Evolutionary conservation across 31 red algal genomes (phyloP).

Genomic region (Porphyra umbilicalis): DNA sequence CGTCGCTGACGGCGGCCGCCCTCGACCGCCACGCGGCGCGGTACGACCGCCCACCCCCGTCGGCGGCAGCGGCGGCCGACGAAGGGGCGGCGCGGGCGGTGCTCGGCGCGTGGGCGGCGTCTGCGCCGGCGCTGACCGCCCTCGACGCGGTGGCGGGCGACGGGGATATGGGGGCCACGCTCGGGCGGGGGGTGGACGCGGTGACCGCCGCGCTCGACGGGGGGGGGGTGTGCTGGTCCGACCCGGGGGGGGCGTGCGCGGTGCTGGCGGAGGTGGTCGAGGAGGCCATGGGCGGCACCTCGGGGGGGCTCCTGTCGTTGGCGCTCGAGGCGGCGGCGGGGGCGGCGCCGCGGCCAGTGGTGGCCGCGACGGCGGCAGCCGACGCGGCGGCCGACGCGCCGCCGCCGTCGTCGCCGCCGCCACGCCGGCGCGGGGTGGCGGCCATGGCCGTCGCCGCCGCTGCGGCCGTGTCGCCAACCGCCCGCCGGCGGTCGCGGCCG

Average conservation of each 20-base stretch:
- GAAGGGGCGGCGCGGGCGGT: conserved; percentile 13
- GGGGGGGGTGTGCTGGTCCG: background rate
- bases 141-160: conserved; percentile 44
- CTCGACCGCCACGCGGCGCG: background rate
- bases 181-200: background rate
- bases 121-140: conserved; percentile 20
- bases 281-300: conserved; percentile 5
- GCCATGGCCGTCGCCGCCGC: background rate
- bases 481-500: too few relatives aligned
- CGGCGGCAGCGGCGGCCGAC: background rate
- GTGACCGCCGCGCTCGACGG: background rate
- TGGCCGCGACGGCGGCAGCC: too few relatives aligned
- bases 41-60: background rate
- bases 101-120: conserved; percentile 8
- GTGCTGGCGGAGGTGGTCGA: background rate
- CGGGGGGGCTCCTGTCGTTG: background rate
- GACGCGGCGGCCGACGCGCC: background rate
- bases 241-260: background rate
- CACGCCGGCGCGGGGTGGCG: background rate
- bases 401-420: background rate
- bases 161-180: conserved; percentile 58
- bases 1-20: background rate
- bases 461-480: too few relatives aligned
- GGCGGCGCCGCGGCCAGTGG: background rate
- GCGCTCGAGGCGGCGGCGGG: background rate